Evolutionary conservation across 2,329 filamentous ascomycete genomes (phyloP), one percentile per base, ranked within the genome.

Genomic region (Fusarium brevicatenulatum): DNA sequence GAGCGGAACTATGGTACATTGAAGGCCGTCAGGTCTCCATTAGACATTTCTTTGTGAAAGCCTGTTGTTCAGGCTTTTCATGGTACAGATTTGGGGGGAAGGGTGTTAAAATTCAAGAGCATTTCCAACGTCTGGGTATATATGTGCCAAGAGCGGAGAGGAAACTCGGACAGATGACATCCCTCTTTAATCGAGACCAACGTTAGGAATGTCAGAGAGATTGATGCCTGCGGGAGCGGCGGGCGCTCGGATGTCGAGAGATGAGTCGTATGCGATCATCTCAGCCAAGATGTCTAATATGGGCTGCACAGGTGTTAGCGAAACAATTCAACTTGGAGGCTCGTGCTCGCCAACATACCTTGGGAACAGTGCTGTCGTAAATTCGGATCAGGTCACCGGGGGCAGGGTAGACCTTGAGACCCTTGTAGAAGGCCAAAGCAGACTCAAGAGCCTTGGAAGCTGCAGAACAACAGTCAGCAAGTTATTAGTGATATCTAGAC

Each of bases 331-430:
- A 42, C 16, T n/a, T 9, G 11, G 21, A 37, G n/a, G 44, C 42
- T 42, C 36, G 12, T 13, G 7, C 5, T 40, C 40, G 50, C 34
- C 32, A 32, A 49, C 79, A 70, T 78, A 94, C 95, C 93, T 98
- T 98, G 78, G 95, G 92, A 50, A 98, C 95, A 37, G 96, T 98
- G 90, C 97, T 97, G 84, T 99, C 96, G 85, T 99, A 99, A 83
- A 99, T 97, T 79, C 90, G 90, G 82, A 99, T 98, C 78, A 99
- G 87, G 80, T 98, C 96, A 78, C 92, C 90, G 18, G 95, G 96
- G 79, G 94, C 93, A 58, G 96, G 96, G 85, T 99, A 99, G 77
- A 98, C 96, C 89, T 99, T 99, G 76, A 99, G 90, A 49, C 95
- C 96, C 88, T 95, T 97, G 90, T 98, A 99, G 86, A 99, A 99